Base-by-base conservation (phyloP, 2,329 filamentous ascomycete genomes). In the Nothophaeocryptopus gaeumannii region DNA sequence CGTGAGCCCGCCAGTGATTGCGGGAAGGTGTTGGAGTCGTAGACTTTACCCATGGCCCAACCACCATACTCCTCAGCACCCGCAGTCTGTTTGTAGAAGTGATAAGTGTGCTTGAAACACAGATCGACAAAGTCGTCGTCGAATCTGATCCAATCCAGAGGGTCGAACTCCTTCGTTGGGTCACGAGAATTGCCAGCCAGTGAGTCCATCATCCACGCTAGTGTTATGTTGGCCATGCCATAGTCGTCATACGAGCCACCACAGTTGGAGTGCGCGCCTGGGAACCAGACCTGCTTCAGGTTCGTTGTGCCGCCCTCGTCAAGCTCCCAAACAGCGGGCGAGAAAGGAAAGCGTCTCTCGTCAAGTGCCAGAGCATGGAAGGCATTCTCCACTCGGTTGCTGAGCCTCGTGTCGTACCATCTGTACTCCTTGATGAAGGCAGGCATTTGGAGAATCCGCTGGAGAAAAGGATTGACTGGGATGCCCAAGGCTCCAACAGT, bases 281-380 rank as follows among this genome's bases (percentile, higher is more conserved):
- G 77, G 47, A 80, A 80, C 78, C 78, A 81, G 8, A 76, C 74
- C 60, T 80, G 78, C n/a, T 72, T 69, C 26, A 80, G 62, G 20
- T 69, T 64, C 8, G 66, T 68, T 8, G 50, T 56, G 34, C 60
- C 58, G 10, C 52, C 51, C 42, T 53, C 14, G 20, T 59, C 56
- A 36, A 53, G 51, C 45, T 62, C 60, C 78, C 78, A 81, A 1
- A 81, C 62, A 0, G 78, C 77, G 0, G 78, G 78, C 0, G 70
- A 68, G 54, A 79, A 81, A 0, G 78, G 74, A 8, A 62, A 65
- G 1, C 78, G 71, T 38, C 71, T 71, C 55, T 81, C 78, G 39
- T 81, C 78, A 0, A 81, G 67, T 2, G 77, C 78, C 0, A 81
- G 65, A 0, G 78, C 78, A 38, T 81, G 78, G 53, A 80, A 81